Conservation (phyloP, 306 rosid genomes). For the Cicer bijugum region DNA sequence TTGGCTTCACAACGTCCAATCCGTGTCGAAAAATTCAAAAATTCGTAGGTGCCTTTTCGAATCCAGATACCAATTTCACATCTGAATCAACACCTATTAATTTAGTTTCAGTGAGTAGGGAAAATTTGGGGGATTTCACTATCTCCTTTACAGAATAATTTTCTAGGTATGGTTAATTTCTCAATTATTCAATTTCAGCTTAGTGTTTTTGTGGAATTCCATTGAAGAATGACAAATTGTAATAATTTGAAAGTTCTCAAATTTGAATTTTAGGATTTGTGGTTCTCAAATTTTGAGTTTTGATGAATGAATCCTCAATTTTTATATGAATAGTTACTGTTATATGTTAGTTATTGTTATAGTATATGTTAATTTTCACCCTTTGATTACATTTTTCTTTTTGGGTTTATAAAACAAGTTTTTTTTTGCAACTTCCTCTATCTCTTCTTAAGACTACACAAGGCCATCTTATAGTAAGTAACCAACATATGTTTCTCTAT, state of each 20-base stretch:
- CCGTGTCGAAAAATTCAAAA: slow-evolving; percentile 53
- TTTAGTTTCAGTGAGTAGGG: background rate
- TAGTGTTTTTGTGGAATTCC: background rate
- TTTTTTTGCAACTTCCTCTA: slow-evolving; percentile 76
- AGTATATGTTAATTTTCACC: slow-evolving; percentile 6
- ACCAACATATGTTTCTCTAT: background rate
- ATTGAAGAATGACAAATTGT: too few relatives aligned
- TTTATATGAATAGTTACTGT: too few relatives aligned
- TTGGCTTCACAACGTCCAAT: slow-evolving; percentile 24
- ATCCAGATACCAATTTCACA: slow-evolving; percentile 33
- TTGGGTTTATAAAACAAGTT: background rate
- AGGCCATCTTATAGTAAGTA: slow-evolving; percentile 92
- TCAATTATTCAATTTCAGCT: background rate
- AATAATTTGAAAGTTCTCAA: too few relatives aligned
- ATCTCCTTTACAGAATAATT: background rate
- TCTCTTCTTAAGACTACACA: slow-evolving; percentile 92
- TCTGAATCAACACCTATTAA: slow-evolving; percentile 14
- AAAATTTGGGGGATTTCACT: too few relatives aligned
- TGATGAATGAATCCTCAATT: too few relatives aligned
- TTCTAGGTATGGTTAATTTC: background rate
- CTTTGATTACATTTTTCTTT: background rate
- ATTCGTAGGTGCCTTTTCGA: slow-evolving; percentile 45
- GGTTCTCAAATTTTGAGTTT: background rate
- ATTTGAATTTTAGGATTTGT: background rate
- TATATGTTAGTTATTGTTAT: background rate